Conservation (phyloP, 345 rosid genomes). For the Pistacia integerrima region DNA sequence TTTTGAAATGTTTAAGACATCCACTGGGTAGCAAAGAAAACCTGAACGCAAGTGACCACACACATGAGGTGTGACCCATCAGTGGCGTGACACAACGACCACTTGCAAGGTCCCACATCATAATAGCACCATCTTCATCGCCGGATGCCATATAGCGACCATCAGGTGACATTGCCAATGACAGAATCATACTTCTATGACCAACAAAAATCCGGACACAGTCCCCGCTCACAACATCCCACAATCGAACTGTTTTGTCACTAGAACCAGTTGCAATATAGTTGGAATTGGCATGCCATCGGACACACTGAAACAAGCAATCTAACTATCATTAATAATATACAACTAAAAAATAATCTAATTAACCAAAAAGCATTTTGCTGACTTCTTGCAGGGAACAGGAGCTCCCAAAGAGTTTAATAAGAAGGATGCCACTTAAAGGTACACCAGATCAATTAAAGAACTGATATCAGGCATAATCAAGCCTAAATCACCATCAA, state of each 20-base stretch:
- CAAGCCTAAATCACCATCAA: background rate
- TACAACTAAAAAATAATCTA: background rate
- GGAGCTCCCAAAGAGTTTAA: background rate
- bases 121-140: conserved; percentile 91
- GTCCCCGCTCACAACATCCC: conserved; percentile 96
- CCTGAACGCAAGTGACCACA: conserved; percentile 94
- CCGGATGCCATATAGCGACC: conserved; percentile 97
- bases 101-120: conserved; percentile 98
- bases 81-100: conserved; percentile 93
- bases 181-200: conserved; percentile 75
- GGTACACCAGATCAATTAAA: background rate
- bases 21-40: conserved; percentile 23
- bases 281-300: conserved; percentile 99
- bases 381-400: background rate
- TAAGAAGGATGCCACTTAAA: too few species aligned
- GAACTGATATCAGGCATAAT: background rate
- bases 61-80: conserved; percentile 91
- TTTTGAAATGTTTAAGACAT: background rate
- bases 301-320: conserved; percentile 71
- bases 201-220: conserved; percentile 90
- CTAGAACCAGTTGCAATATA: conserved; percentile 92
- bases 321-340: background rate
- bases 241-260: conserved; percentile 86
- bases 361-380: background rate
- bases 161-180: conserved; percentile 94